Evolutionary conservation across 2,329 filamentous ascomycete genomes (phyloP), one percentile per base, ranked within the genome.

Genomic region (Cercospora sp.): DNA sequence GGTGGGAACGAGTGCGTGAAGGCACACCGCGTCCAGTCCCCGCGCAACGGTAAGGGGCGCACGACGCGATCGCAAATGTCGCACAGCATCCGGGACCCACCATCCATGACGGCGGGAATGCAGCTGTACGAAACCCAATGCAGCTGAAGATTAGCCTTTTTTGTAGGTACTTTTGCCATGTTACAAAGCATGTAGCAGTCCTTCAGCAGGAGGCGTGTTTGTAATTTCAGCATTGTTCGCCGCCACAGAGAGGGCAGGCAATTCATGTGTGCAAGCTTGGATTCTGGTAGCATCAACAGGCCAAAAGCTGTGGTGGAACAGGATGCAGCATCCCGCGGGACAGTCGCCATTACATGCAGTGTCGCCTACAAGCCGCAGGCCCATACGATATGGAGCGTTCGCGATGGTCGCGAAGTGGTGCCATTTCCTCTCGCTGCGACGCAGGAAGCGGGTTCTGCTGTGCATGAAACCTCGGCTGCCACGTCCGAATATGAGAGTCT

Each of bases 401-500:
- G 26, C 5, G 12, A 53, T 53, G 23, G 20, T 28, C 42, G 5
- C 42, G 42, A 23, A 23, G 18, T 18, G 42, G 42, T 23, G 42
- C 48, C 26, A 28, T n/a, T 26, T 30, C 16, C 42, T 51, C 40
- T 51, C 2, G n/a, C 31, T 48, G 13, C 9, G 48, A 53, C 60
- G 18, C 36, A 33, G 31, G 36, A 18, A 60, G 58, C 58, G 16
- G 33, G 12, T 60, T 8, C 58, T 16, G 42, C 60, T 45, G 59
- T 63, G 65, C 53, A 63, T 65, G 59, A 65, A 63, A 68, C 63
- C 33, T 68, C 66, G 66, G 62, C 40, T 64, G 51, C 55, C 42
- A 57, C 61, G 12, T 64, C 60, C 66, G 23, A 65, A 36, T 20
- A 48, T 45, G 28, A 23, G 10, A 59, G 13, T 16, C 28, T 45